Percentiles rank a stretch among this genome's conserved stretches.
phyloP scores from a whole-genome alignment of 208 protist species.

The Angomonas deanei region DNA sequence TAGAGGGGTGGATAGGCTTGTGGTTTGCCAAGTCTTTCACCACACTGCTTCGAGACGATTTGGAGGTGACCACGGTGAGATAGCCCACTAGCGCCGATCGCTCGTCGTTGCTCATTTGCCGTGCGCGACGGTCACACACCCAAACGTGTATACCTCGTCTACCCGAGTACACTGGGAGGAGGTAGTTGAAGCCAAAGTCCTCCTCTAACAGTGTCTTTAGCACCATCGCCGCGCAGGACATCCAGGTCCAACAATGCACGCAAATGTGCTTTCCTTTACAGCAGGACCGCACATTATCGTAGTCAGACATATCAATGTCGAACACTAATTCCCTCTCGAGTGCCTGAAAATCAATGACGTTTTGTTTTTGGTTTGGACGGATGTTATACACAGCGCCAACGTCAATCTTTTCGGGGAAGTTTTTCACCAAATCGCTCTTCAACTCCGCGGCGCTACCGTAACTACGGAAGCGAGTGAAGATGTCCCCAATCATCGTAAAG shows the following conservation, averaged over 20 bases:
- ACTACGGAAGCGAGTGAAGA: conserved; percentile 86
- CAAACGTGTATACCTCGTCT: conserved; percentile 98
- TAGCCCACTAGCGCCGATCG: conserved; percentile 91
- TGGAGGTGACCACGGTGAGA: conserved; percentile 74
- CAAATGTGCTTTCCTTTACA: conserved; percentile 95
- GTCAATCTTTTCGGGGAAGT: conserved; percentile 87
- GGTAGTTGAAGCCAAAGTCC: conserved; percentile 96
- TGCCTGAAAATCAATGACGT: conserved; percentile 59
- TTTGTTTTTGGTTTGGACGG: conserved; percentile 78
- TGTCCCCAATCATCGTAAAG: conserved; percentile 85
- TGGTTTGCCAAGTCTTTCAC: conserved; percentile 71
- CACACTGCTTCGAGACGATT: conserved; percentile 40
- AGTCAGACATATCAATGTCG: conserved; percentile 99
- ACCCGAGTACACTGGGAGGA: conserved; percentile 98
- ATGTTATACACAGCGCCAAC: conserved; percentile 86
- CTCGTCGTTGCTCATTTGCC: conserved; percentile 86
- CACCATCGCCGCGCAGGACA: conserved; percentile 91
- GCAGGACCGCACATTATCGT: conserved; percentile 97
- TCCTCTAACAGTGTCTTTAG: conserved; percentile 82
- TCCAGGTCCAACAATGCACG: conserved; percentile 96
- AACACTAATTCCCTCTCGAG: conserved; percentile 97
- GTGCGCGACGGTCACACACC: conserved; percentile 95
- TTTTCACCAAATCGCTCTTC: conserved; percentile 62
- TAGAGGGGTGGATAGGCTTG: conserved; percentile 73
- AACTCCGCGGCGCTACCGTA: conserved; percentile 68